Conservation (phyloP, 2,329 filamentous ascomycete genomes). For the Paecilomyces sp. region DNA sequence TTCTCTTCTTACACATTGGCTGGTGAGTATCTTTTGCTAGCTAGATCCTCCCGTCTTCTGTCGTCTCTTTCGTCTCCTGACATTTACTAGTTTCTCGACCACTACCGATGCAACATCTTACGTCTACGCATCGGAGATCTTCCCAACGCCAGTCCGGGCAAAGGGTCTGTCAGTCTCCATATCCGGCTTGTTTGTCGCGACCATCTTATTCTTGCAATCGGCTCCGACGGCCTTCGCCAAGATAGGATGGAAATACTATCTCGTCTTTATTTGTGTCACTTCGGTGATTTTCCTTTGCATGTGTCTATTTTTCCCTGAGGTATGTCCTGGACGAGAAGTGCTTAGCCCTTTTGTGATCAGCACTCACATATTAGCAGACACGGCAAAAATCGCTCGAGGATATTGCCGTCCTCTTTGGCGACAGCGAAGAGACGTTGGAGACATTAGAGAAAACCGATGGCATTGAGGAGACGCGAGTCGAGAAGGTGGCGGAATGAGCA, state of each 20-base stretch:
- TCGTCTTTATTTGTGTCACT: background rate
- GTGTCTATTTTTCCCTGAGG: background rate
- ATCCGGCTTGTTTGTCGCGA: conserved; percentile 6
- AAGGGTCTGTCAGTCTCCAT: conserved; percentile 11
- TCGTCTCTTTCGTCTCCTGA: background rate
- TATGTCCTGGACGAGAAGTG: background rate
- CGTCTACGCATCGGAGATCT: conserved; percentile 14
- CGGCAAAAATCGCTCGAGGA: background rate
- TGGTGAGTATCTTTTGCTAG: background rate
- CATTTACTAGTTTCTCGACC: background rate
- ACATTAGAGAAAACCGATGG: background rate
- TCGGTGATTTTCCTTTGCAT: background rate
- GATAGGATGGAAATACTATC: background rate
- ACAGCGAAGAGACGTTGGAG: background rate
- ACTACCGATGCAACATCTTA: conserved; percentile 12
- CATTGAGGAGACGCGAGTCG: background rate
- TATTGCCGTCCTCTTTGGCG: background rate
- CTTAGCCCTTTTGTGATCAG: background rate
- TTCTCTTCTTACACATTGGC: conserved; percentile 4
- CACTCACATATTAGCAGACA: background rate
- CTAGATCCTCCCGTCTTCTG: background rate
- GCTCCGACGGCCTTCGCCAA: conserved; percentile 12
- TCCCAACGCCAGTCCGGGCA: conserved; percentile 12
- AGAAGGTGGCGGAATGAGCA: background rate
- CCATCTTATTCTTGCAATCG: conserved; percentile 8